A percentile compares a stretch with the other conserved stretches of the same genome.
These are phyloP conservation scores for Trichophyton verrucosum DNA, from an alignment of 2,329 filamentous ascomycete species.

Conservation along the genomic window DNA sequence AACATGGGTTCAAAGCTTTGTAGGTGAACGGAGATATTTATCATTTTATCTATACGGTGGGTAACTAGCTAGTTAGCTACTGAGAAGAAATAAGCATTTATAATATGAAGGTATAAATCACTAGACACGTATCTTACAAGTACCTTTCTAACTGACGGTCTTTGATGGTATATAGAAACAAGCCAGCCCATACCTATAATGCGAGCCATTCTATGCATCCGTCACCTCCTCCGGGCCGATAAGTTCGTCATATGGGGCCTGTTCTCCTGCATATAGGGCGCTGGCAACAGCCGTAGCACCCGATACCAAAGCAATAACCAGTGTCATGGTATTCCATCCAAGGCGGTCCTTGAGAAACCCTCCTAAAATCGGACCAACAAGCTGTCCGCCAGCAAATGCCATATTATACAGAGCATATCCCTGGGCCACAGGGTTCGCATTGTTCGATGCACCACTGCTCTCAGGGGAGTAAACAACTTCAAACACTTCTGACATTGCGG, in stretches of 20 bases:
- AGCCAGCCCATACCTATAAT: not conserved
- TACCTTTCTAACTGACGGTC: not conserved
- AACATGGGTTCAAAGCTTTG: not conserved
- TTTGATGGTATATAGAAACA: not conserved
- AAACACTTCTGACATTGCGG: not conserved
- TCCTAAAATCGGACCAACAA: slow-evolving; percentile 47
- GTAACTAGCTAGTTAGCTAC: not conserved
- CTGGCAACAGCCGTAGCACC: not conserved
- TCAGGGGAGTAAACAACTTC: not conserved
- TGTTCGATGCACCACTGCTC: not conserved
- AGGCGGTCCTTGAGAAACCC: slow-evolving; percentile 31
- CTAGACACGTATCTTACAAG: not conserved
- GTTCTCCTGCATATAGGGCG: not conserved
- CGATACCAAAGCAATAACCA: not conserved
- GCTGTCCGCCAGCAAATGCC: slow-evolving; percentile 48
- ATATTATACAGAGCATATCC: slow-evolving; percentile 54
- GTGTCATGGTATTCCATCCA: slow-evolving; percentile 20
- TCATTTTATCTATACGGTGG: not conserved
- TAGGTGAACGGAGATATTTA: not conserved
- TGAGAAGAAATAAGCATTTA: not conserved
- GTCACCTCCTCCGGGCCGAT: not conserved
- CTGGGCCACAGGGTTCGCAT: slow-evolving; percentile 28
- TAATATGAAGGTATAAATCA: not conserved
- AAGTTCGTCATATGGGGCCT: not conserved
- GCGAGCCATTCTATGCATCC: not conserved